phyloP scores from a whole-genome alignment of 768 basidiomycete species.

The Pisolithus tinctorius region DNA sequence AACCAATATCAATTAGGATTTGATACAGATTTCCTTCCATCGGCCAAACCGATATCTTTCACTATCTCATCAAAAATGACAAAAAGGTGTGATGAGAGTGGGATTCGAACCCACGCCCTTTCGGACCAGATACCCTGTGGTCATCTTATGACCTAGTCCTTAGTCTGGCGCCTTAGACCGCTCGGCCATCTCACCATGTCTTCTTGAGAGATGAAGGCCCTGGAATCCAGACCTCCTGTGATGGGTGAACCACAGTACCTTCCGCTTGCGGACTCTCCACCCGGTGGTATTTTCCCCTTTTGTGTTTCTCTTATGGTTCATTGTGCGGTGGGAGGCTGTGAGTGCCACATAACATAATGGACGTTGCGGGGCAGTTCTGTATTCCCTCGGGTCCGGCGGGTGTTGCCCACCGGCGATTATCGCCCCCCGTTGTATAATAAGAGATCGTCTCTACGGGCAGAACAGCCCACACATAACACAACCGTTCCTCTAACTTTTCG shows the following conservation, averaged over 20 bases:
- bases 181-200: constrained; percentile 65
- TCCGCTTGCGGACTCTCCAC: background rate
- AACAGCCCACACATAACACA: background rate
- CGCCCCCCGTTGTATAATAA: background rate
- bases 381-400: background rate
- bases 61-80: background rate
- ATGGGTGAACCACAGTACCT: background rate
- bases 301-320: background rate
- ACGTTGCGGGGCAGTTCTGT: background rate
- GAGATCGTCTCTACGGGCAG: too few species aligned
- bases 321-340: background rate
- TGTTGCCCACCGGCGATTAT: background rate
- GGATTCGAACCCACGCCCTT: constrained; percentile 39
- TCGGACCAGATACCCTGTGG: constrained; percentile 27
- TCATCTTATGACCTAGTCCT: constrained; percentile 15
- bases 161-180: constrained; percentile 89
- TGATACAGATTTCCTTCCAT: too few species aligned
- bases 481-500: background rate
- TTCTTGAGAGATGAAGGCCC: background rate
- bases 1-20: too few species aligned
- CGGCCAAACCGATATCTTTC: too few species aligned
- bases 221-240: too few species aligned
- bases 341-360: background rate
- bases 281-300: background rate
- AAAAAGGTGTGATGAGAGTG: constrained; percentile 21